These are phyloP conservation scores for Colletotrichum camelliae DNA, from an alignment of 2,329 filamentous ascomycete genomes.

Conservation along the genomic window DNA sequence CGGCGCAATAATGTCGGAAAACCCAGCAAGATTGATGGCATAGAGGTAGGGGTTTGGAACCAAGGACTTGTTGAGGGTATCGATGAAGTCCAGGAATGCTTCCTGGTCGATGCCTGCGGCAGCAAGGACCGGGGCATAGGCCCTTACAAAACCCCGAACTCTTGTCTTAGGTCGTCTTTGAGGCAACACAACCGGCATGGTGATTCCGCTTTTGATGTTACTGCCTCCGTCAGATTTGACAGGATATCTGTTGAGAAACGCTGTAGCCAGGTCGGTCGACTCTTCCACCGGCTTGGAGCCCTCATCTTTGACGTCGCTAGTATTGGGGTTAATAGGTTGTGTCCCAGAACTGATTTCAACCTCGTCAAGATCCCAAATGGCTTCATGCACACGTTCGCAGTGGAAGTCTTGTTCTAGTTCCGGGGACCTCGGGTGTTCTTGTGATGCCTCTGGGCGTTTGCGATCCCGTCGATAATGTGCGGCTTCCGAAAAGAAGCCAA, in stretches of 20 bases:
- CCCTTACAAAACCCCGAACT: slow-evolving; percentile 55
- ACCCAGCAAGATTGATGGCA: slow-evolving; percentile 46
- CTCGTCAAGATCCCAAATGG: neutral
- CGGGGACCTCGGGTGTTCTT: neutral
- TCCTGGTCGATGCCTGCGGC: slow-evolving; percentile 51
- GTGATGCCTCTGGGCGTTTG: neutral
- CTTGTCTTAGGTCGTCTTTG: slow-evolving; percentile 55
- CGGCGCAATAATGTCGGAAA: slow-evolving; percentile 42
- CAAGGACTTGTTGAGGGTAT: slow-evolving; percentile 49
- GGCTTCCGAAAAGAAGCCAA: slow-evolving; percentile 24
- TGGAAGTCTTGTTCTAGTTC: neutral
- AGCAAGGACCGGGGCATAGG: slow-evolving; percentile 55
- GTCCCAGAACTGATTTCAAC: neutral
- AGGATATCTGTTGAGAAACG: neutral
- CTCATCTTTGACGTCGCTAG: neutral
- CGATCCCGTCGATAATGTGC: slow-evolving; percentile 23
- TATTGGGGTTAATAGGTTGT: neutral
- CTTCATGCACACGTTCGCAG: neutral
- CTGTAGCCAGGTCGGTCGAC: neutral
- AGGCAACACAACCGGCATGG: slow-evolving; percentile 55
- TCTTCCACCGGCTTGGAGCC: neutral
- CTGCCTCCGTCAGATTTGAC: accelerated
- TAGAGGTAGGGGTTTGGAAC: slow-evolving; percentile 37
- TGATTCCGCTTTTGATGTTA: slow-evolving; percentile 22
- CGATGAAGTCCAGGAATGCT: slow-evolving; percentile 53